Base-by-base conservation (phyloP, 805 yeast species). In the Cyberlindnera subsufficiens region DNA sequence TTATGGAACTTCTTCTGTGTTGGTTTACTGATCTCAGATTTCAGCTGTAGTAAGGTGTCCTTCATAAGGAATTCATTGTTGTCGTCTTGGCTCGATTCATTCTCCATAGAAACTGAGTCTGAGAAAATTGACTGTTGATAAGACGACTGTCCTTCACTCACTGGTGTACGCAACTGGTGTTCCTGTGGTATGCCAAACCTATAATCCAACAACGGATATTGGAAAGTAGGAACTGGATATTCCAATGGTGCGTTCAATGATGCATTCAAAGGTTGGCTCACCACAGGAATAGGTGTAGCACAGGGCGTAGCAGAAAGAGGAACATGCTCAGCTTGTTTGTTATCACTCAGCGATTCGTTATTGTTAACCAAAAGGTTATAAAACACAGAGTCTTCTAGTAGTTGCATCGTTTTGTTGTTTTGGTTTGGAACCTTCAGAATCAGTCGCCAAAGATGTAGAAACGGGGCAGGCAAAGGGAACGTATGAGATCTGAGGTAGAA, bases 301-400 rank as follows among this genome's bases (percentile, higher is more conserved):
- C 11, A 22, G 3, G 27, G 27, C 27, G 27, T 22, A 9, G 27
- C 27, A 22, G 27, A 22, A 22, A 22, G 27, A 22, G 9, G 27
- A 22, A 9, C 27, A 22, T 22, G 27, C 27, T 22, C 27, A 9
- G 11, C 27, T 22, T 22, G 27, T 22, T 22, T 15, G 16, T 30
- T 30, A 6, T 15, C 34, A 9, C 16, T 20, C 18, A 37, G 18
- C 17, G 40, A 37, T 34, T 37, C 40, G 18, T 17, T 30, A 30
- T 37, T 37, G 34, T 45, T 47, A 18, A 43, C 38, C 30, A 53
- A 22, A 6, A 53, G 43, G 9, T 44, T 44, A 37, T 51, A 51
- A 25, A 53, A 53, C 10, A 49, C 48, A 5, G 57, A 54, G 33
- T 53, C 57, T 7, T 51, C 50, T n/a, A 53, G 27, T 6, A 53